Evolutionary conservation across 176 grass and related monocot genomes (phyloP).

Genomic region (Pontederia crassipes): DNA sequence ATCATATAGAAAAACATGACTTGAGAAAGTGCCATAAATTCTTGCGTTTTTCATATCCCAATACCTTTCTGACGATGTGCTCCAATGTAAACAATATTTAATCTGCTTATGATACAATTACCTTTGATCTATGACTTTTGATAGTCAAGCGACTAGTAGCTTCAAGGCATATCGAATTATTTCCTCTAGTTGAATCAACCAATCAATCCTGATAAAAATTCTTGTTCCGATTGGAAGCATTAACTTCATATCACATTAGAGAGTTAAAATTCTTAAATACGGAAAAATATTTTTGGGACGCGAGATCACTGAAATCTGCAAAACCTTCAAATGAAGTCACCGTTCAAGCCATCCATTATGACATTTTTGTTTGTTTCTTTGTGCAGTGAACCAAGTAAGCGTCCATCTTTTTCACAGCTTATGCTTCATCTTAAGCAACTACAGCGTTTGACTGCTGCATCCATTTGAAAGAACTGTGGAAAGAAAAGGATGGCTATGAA

Average conservation of each 20-base stretch:
- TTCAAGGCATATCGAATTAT: no score
- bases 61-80: no score
- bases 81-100: no score
- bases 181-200: no score
- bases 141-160: no score
- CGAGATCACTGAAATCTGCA: neutral
- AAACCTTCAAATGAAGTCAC: slow-evolving; percentile 1
- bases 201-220: no score
- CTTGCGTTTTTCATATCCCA: no score
- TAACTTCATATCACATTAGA: neutral
- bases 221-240: neutral
- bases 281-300: neutral
- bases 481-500: neutral
- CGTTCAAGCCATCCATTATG: neutral
- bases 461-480: neutral
- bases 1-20: no score
- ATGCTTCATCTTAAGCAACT: slow-evolving; percentile 66
- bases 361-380: slow-evolving; percentile 15
- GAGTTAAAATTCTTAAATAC: no score
- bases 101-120: no score
- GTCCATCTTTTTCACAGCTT: slow-evolving; percentile 84
- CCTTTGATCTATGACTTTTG: no score
- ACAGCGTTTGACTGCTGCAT: slow-evolving; percentile 41
- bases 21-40: no score
- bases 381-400: slow-evolving; percentile 68